These are phyloP conservation scores for Moesziomyces globuligerus DNA, from an alignment of 1,284 basidiomycete genomes.

Conservation along the genomic window DNA sequence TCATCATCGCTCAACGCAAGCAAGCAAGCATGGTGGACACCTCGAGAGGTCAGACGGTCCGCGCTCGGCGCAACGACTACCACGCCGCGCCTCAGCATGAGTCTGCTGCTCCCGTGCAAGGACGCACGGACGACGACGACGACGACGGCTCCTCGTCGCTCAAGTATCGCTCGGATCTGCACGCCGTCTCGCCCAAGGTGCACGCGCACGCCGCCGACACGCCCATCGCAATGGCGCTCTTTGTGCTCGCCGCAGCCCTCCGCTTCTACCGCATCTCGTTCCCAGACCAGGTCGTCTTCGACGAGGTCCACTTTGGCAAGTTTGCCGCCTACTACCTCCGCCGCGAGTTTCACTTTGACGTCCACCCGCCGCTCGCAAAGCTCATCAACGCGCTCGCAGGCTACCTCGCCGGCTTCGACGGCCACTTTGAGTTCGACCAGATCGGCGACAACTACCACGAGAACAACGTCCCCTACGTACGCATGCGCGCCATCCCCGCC, in stretches of 20 bases:
- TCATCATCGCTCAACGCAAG: constrained; percentile 1
- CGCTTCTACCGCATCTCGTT: constrained; percentile 54
- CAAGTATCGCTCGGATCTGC: constrained; percentile 11
- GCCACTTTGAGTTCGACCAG: constrained; percentile 89
- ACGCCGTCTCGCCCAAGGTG: constrained; percentile 11
- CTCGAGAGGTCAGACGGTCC: constrained; percentile 27
- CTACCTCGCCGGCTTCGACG: constrained; percentile 96
- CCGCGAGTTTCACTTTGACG: constrained; percentile 91
- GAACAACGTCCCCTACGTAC: constrained; percentile 89
- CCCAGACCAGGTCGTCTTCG: constrained; percentile 65
- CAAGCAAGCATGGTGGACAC: constrained; percentile 18
- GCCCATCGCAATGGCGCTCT: constrained; percentile 36
- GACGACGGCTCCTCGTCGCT: constrained; percentile 6
- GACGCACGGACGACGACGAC: constrained; percentile 1
- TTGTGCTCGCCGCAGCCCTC: constrained; percentile 42
- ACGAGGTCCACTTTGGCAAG: constrained; percentile 68
- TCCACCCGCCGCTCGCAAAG: constrained; percentile 82
- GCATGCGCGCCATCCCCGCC: constrained; percentile 90
- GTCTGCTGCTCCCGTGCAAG: neutral
- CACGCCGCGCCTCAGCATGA: neutral
- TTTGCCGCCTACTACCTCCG: constrained; percentile 65
- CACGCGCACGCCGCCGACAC: constrained; percentile 30
- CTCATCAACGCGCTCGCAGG: constrained; percentile 78
- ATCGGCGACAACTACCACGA: constrained; percentile 93
- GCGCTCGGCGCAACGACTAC: constrained; percentile 24